Evolutionary conservation across 305 asterid genomes (phyloP), one percentile per base, ranked within the genome.

Genomic region (Solanum hybrid): DNA sequence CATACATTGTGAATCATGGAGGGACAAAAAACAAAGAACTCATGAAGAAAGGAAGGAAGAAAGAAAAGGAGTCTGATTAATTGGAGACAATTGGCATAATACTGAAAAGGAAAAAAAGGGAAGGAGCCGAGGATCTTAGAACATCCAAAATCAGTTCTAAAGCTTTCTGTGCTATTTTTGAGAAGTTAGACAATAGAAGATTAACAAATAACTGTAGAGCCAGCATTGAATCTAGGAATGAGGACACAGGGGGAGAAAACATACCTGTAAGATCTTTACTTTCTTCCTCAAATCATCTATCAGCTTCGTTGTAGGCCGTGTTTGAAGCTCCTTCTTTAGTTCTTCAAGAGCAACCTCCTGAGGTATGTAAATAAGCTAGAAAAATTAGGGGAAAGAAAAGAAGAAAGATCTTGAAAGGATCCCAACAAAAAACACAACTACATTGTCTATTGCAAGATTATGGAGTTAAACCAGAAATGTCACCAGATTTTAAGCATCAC

Each of bases 221-320:
- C 81, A 35, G 35, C 27, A 85, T 4, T 76, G 14, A 88, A 79
- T 29, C 56, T 20, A 79, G 31, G 36, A 38, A 88, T 87, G 90
- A 80, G 22, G 77, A 82, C 66, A 88, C 34, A 77, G 88, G 82
- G 66, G 80, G 88, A 76, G 81, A 89, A 69, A 80, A 88, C 90
- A 26, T 88, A 96, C 99, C 98, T 98, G 99, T 93, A 98, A 95
- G 89, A 98, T 96, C 93, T 97, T 94, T 75, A 98, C 95, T 95
- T 98, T 98, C 95, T 96, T 96, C 75, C 96, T 95, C 93, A 98
- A 92, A 94, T 98, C 99, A 88, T 95, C 98, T 9, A 98, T 97
- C 89, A 96, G 91, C 90, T 96, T 98, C 84, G 92, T 93, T 24
- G 99, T 98, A 85, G 99, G 99, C 92, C 99, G 95, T 24, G 92